These are phyloP conservation scores for Melastoma malabathricum DNA, from an alignment of 345 rosid genomes.

Conservation along the genomic window DNA sequence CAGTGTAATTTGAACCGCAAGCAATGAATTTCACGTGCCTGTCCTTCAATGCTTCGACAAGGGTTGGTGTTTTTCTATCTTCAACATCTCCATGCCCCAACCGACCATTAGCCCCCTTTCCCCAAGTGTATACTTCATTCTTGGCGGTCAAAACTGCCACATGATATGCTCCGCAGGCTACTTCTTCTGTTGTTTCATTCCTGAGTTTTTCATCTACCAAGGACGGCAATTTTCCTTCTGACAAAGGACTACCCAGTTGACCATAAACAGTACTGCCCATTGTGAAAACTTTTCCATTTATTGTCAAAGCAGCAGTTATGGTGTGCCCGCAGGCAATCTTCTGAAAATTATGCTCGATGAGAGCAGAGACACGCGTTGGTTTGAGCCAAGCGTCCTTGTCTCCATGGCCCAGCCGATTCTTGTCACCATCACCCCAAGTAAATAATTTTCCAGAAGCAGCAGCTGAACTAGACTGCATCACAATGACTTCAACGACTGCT, in stretches of 20 bases:
- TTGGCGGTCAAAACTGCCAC: conserved; percentile 62
- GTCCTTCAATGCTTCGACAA: conserved; percentile 77
- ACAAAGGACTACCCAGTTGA: conserved; percentile 77
- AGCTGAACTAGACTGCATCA: conserved; percentile 61
- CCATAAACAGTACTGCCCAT: conserved; percentile 95
- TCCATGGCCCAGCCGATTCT: conserved; percentile 88
- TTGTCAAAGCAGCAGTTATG: conserved; percentile 80
- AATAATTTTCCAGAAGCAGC: conserved; percentile 71
- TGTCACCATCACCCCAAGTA: conserved; percentile 99
- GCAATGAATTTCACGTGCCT: conserved; percentile 71
- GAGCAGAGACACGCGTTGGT: conserved; percentile 83
- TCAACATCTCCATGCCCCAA: conserved; percentile 88
- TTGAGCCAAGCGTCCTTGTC: conserved; percentile 79
- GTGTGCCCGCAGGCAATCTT: conserved; percentile 90
- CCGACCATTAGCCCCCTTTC: conserved; percentile 95
- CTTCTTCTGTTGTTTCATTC: conserved; percentile 67
- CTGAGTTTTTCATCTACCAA: conserved; percentile 53
- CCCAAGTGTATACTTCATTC: conserved; percentile 90
- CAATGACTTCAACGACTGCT: conserved; percentile 86
- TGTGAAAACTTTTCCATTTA: conserved; percentile 56
- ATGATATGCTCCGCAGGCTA: conserved; percentile 86
- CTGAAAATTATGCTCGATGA: conserved; percentile 64
- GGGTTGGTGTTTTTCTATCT: conserved; percentile 67
- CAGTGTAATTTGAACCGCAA: conserved; percentile 78
- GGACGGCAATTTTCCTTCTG: conserved; percentile 74